Base-by-base conservation (phyloP, 164 flowering plant genomes). In the Magnolia officinalis region DNA sequence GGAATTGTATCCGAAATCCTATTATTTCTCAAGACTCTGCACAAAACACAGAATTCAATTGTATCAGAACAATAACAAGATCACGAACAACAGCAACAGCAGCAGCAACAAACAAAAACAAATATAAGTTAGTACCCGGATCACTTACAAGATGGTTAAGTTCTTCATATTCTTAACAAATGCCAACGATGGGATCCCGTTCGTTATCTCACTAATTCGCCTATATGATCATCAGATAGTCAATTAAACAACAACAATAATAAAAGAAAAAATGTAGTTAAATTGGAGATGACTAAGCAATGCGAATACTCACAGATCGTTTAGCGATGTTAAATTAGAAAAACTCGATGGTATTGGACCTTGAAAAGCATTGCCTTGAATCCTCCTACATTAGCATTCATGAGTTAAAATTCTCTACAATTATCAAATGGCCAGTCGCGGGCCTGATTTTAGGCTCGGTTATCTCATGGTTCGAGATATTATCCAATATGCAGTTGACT, bases 341-440 rank as follows among this genome's bases (percentile, higher is more conserved):
- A 91, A 84, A 11, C 86, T 20, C 19, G 85, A 77, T 77, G 98
- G 96, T 84, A 93, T 89, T 59, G 93, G 79, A 65, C 98, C 98
- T 76, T 79, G 80, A 76, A 93, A 90, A 68, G 93, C 79, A 77
- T 90, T 93, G 55, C 98, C 98, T 66, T 90, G 88, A 78, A 93
- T 68, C 86, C 89, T 84, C 87, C 98, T 81, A 63, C 74, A 68
- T 37, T 52, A n/a, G 70, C 71, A 77, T 63, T 20, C 65, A 4
- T 14, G 37, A 55, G 50, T 73, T 8, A 73, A 63, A 73, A 59
- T 26, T 67, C 50, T 55, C 4, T 16, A 55, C 18, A 11, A 11
- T 55, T 3, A 16, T 55, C 61, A 55, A 55, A 11, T 11, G 61
- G 19, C 61, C 18, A 16, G 61, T 55, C 61, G 0, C 2, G 2